Conservation (phyloP, 257 asterid species). For the Parsonsia alboflavescens region DNA sequence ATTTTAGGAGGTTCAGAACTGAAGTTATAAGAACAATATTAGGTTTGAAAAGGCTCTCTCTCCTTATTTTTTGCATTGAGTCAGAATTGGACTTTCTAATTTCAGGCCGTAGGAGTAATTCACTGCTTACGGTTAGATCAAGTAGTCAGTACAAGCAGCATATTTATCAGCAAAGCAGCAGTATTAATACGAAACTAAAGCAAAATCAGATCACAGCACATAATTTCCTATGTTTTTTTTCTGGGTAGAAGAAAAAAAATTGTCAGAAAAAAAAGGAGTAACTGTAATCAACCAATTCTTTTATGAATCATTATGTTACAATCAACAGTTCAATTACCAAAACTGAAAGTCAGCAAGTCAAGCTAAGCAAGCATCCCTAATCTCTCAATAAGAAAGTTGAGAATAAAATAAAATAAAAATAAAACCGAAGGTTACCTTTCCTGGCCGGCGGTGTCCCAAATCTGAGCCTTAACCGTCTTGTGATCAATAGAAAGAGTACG, state of each 20-base stretch:
- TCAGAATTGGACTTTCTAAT: too few relatives aligned
- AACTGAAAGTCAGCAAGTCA: not conserved
- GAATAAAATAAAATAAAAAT: not conserved
- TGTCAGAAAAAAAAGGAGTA: not conserved
- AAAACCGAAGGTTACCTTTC: constrained; percentile 41
- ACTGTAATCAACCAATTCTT: not conserved
- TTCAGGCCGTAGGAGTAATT: not conserved
- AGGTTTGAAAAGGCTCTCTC: too few relatives aligned
- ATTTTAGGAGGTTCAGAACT: too few relatives aligned
- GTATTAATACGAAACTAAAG: not conserved
- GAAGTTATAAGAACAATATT: too few relatives aligned
- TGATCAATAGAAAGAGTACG: constrained; percentile 57
- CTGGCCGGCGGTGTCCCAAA: constrained; percentile 94
- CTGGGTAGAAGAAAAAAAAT: not conserved
- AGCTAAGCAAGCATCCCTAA: not conserved
- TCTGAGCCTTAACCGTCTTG: constrained; percentile 74
- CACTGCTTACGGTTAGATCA: not conserved
- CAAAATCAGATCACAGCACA: not conserved
- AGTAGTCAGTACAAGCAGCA: not conserved
- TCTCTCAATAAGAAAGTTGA: not conserved
- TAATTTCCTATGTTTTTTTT: not conserved
- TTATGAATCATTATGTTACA: not conserved
- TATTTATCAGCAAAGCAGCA: not conserved
- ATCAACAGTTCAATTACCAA: not conserved
- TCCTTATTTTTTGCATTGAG: too few relatives aligned